These are phyloP conservation scores for Mycena latifolia DNA, from an alignment of 768 basidiomycete species.

Conservation along the genomic window DNA sequence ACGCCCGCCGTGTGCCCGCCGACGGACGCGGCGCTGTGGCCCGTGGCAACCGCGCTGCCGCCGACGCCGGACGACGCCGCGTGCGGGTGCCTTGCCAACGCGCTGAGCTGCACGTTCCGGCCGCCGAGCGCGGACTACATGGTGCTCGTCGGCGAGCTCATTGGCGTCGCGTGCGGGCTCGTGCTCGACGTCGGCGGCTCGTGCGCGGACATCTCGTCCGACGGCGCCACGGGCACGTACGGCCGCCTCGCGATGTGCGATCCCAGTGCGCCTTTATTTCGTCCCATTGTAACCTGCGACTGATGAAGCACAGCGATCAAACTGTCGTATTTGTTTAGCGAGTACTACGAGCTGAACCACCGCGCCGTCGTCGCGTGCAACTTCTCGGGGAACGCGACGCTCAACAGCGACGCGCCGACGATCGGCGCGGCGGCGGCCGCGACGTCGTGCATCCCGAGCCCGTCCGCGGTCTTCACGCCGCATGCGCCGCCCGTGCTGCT, in stretches of 20 bases:
- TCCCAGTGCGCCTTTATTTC: constrained; percentile 64
- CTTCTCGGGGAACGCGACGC: constrained; percentile 34
- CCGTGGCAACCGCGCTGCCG: constrained; percentile 81
- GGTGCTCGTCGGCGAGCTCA: constrained; percentile 68
- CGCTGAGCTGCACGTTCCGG: constrained; percentile 81
- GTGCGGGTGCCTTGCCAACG: constrained; percentile 79
- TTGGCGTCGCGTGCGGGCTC: constrained; percentile 82
- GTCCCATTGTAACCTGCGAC: too few relatives aligned
- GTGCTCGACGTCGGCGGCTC: constrained; percentile 70
- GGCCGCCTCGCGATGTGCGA: constrained; percentile 84
- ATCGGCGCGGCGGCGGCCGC: constrained; percentile 10
- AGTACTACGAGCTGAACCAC: constrained; percentile 31
- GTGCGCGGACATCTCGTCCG: constrained; percentile 78
- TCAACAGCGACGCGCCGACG: constrained; percentile 15
- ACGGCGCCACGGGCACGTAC: constrained; percentile 82
- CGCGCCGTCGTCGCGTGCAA: constrained; percentile 16
- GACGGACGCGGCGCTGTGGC: constrained; percentile 61
- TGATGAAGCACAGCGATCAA: constrained; percentile 26
- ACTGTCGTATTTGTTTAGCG: constrained; percentile 31
- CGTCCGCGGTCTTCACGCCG: constrained; percentile 27
- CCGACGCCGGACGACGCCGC: constrained; percentile 86
- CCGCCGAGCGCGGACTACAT: constrained; percentile 73
- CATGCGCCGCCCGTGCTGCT: constrained; percentile 29
- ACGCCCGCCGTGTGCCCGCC: constrained; percentile 80
- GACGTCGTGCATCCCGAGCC: constrained; percentile 24